Base-by-base conservation (phyloP, 2,329 filamentous ascomycete genomes). In the Fusarium pilosicola region DNA sequence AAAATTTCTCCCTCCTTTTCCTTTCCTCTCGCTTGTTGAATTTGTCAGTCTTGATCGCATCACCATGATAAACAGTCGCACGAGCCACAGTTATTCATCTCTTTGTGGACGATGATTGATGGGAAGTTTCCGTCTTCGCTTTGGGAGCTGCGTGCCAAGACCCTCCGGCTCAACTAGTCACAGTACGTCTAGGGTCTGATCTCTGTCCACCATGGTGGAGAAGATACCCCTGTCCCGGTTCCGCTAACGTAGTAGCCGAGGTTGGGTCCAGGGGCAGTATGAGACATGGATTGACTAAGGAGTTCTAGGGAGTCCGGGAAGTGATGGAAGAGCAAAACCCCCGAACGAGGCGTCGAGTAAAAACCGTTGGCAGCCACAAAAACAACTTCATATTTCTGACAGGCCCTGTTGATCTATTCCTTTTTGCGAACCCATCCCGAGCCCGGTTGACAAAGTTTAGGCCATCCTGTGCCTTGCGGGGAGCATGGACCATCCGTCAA, bases 371-470 rank as follows among this genome's bases (percentile, higher is more conserved):
- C 74, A 74, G 64, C 64, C 74, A 73, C 66, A 70, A 61, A 70
- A 61, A 54, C 55, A 49, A 39, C 65, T 48, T 65, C 65, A 62
- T 56, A 64, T 64, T 68, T 74, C 62, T 74, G 73, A 74, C 70
- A 70, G 56, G 76, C 56, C 63, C 58, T 63, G 73, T 52, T 62
- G 62, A 76, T 76, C 72, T 70, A 77, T 77, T 62, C 75, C 76
- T 65, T 46, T 70, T 77, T 76, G 52, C 42, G 70, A 65, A 49
- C 39, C 45, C 42, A 66, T 58, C 46, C 75, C 75, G 75, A 75
- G 56, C 73, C 65, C 45, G 71, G 52, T 55, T 30, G 51, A 46
- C 58, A 46, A 59, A 63, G 73, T 68, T 68, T 67, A 64, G 71
- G 62, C 44, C 46, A 38, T 41, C 66, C 55, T 74, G 72, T 60